These are phyloP conservation scores for Imleria badia DNA, from an alignment of 768 basidiomycete species.

Conservation along the genomic window DNA sequence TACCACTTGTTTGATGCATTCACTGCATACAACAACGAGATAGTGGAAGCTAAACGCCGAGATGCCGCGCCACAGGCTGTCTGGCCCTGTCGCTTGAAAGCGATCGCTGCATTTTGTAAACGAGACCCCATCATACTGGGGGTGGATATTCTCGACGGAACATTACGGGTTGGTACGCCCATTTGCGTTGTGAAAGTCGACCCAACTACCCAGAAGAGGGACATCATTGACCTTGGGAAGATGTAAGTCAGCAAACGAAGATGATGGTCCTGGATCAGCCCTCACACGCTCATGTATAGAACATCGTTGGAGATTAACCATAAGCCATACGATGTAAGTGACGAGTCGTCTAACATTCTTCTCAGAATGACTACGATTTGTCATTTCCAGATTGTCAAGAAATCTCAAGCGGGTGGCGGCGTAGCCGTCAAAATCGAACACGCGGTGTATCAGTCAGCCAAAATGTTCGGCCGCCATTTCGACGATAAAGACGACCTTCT, in stretches of 20 bases:
- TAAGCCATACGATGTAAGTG: slow-evolving; percentile 73
- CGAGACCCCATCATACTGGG: slow-evolving; percentile 97
- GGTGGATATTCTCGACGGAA: slow-evolving; percentile 93
- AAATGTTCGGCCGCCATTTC: slow-evolving; percentile 95
- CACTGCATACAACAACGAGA: slow-evolving; percentile 90
- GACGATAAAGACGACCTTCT: slow-evolving; percentile 94
- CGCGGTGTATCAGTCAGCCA: slow-evolving; percentile 91
- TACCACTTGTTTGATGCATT: slow-evolving; percentile 98
- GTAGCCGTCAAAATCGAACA: slow-evolving; percentile 99
- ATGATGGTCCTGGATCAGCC: neutral
- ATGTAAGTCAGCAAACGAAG: slow-evolving; percentile 58
- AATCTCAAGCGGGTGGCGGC: slow-evolving; percentile 90
- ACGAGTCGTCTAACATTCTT: neutral
- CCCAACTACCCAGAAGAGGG: slow-evolving; percentile 82
- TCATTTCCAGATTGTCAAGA: slow-evolving; percentile 74
- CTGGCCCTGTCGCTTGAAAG: slow-evolving; percentile 94
- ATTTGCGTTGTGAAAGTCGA: slow-evolving; percentile 94
- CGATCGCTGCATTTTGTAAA: slow-evolving; percentile 92
- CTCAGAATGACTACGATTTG: neutral
- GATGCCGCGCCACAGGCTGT: slow-evolving; percentile 95
- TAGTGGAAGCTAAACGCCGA: slow-evolving; percentile 85
- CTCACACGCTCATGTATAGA: slow-evolving; percentile 39
- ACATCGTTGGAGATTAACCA: slow-evolving; percentile 98
- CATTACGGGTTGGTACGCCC: slow-evolving; percentile 88
- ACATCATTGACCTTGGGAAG: slow-evolving; percentile 89